These are phyloP conservation scores for Saururus chinensis DNA, from an alignment of 164 flowering plant species.

Conservation along the genomic window DNA sequence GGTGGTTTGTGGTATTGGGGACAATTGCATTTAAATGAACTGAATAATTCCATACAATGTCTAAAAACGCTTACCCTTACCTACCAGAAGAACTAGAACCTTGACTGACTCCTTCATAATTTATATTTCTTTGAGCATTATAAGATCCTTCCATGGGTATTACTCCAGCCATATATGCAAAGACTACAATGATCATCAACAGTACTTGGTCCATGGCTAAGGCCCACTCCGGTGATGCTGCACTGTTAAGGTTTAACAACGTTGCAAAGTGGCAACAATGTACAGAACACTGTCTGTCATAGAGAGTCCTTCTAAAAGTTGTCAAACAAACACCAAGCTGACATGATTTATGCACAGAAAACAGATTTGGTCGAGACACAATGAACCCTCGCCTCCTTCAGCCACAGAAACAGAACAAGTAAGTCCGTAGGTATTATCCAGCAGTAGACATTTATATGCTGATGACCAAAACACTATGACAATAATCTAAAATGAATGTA, in stretches of 20 bases:
- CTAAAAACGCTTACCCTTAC: slow-evolving; percentile 49
- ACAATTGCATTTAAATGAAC: slow-evolving; percentile 2
- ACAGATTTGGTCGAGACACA: slow-evolving; percentile 3
- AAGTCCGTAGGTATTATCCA: not conserved
- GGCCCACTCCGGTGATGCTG: slow-evolving; percentile 38
- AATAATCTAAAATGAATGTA: not conserved
- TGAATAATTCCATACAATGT: not conserved
- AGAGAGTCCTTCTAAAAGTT: slow-evolving; percentile 9
- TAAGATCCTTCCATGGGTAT: slow-evolving; percentile 33
- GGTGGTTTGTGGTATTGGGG: not conserved
- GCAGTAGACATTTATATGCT: not conserved
- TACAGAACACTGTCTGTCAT: slow-evolving; percentile 9
- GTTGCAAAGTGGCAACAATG: slow-evolving; percentile 44
- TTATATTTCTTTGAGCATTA: slow-evolving; percentile 11
- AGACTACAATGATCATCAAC: slow-evolving; percentile 51
- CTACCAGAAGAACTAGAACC: slow-evolving; percentile 61
- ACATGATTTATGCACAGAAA: slow-evolving; percentile 11
- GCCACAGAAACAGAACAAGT: slow-evolving; percentile 2
- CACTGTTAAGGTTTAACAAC: slow-evolving; percentile 30
- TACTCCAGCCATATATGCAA: slow-evolving; percentile 83
- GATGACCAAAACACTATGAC: too few species aligned
- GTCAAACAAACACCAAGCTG: slow-evolving; percentile 8
- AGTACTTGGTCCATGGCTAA: slow-evolving; percentile 64
- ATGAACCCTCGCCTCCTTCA: slow-evolving; percentile 22
- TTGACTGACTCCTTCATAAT: slow-evolving; percentile 16